Evolutionary conservation across 1,139 yeast species (phyloP).

Genomic region (Pneumocystis jirovecii): DNA sequence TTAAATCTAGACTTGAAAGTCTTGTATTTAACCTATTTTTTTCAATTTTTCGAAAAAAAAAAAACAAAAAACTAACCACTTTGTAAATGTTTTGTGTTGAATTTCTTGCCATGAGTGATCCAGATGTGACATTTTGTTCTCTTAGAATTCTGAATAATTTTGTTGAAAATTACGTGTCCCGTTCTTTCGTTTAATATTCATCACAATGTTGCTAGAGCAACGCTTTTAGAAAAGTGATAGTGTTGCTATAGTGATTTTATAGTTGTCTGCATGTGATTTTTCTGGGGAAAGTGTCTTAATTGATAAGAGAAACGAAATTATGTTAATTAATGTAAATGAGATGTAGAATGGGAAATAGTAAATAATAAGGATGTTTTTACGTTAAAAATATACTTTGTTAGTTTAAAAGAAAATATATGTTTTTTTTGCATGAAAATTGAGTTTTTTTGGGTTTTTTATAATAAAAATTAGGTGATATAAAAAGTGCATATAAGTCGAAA

Average conservation of each 20-base stretch:
- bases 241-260: neutral
- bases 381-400: neutral
- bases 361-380: neutral
- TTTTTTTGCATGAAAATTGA: neutral
- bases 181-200: neutral
- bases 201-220: neutral
- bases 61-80: neutral
- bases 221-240: neutral
- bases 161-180: neutral
- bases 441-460: neutral
- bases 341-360: neutral
- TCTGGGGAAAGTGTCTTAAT: neutral
- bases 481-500: neutral
- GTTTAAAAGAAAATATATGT: neutral
- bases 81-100: conserved; percentile 11
- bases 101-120: conserved; percentile 10
- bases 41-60: neutral
- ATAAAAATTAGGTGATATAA: neutral
- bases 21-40: conserved; percentile 12
- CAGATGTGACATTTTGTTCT: neutral
- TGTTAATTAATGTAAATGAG: neutral
- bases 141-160: neutral
- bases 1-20: conserved; percentile 7
- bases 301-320: neutral
- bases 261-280: neutral